Percentiles rank a stretch among this genome's conserved stretches.
Evolutionary conservation across 495 filamentous ascomycete species (phyloP).

Genomic region (Penicillium cataractarum): DNA sequence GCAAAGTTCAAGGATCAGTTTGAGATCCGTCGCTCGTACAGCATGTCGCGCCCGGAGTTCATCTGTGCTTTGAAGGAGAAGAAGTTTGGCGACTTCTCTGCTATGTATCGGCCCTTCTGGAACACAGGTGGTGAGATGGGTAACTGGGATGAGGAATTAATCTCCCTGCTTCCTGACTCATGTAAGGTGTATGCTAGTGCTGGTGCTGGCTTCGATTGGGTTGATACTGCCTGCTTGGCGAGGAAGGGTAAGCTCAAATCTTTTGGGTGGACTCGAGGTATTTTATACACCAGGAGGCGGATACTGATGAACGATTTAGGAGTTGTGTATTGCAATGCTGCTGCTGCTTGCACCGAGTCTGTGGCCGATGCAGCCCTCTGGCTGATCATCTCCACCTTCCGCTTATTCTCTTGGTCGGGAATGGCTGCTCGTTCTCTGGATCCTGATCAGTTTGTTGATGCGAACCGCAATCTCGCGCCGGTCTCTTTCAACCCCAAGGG

Average conservation of each 20-base stretch:
- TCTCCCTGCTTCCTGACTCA: conserved; percentile 62
- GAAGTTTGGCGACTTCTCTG: conserved; percentile 72
- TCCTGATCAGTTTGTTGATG: conserved; percentile 51
- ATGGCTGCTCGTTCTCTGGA: conserved; percentile 41
- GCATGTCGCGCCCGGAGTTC: conserved; percentile 59
- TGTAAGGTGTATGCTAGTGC: conserved; percentile 73
- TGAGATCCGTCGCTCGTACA: conserved; percentile 54
- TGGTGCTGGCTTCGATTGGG: conserved; percentile 79
- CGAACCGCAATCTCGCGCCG: conserved; percentile 59
- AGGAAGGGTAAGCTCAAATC: conserved; percentile 57
- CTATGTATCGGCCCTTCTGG: conserved; percentile 79
- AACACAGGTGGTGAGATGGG: conserved; percentile 81
- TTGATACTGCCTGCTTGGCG: conserved; percentile 67
- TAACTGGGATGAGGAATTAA: conserved; percentile 72
- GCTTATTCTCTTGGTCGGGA: conserved; percentile 63
- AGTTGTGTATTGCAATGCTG: conserved; percentile 73
- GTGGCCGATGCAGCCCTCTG: conserved; percentile 63
- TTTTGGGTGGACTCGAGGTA: neutral
- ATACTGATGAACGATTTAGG: conserved; percentile 38
- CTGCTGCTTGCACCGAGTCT: conserved; percentile 68
- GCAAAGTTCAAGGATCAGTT: conserved; percentile 58
- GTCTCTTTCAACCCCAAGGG: conserved; percentile 55
- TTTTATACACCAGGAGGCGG: neutral
- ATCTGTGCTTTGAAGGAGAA: conserved; percentile 62
- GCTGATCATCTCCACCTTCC: conserved; percentile 68